These are phyloP conservation scores for Rutidosis leptorrhynchoides DNA, from an alignment of 129 eudicot genomes.

Conservation along the genomic window DNA sequence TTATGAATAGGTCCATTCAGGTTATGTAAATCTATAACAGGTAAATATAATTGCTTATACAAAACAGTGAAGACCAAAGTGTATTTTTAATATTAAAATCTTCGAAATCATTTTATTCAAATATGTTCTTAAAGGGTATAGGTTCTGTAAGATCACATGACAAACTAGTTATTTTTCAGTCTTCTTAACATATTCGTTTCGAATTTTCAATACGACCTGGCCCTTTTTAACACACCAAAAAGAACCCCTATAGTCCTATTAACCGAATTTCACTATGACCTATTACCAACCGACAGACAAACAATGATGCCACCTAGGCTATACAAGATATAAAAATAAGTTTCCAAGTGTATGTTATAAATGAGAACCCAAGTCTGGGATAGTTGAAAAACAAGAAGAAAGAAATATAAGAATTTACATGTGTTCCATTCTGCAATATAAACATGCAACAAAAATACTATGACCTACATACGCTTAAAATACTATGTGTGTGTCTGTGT, in stretches of 20 bases:
- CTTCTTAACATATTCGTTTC: not conserved
- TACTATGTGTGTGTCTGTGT: no score
- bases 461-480: not conserved
- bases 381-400: not conserved
- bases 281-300: no score
- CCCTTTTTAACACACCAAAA: not conserved
- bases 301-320: not conserved
- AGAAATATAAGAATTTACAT: not conserved
- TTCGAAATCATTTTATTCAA: no score
- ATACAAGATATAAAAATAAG: not conserved
- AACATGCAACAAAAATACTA: not conserved
- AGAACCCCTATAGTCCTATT: not conserved
- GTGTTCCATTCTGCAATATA: not conserved
- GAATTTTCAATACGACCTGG: not conserved
- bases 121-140: not conserved
- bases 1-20: not conserved
- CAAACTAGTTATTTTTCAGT: no score
- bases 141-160: not conserved
- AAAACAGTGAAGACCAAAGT: not conserved
- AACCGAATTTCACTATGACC: not conserved
- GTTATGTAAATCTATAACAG: not conserved
- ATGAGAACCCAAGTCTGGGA: not conserved
- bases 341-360: slow-evolving; percentile 14
- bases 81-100: no score
- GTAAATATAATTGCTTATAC: not conserved